Percentiles rank a stretch among this genome's conserved stretches.
phyloP scores from a whole-genome alignment of 2,329 filamentous ascomycete species.

The Emergomyces africanus region DNA sequence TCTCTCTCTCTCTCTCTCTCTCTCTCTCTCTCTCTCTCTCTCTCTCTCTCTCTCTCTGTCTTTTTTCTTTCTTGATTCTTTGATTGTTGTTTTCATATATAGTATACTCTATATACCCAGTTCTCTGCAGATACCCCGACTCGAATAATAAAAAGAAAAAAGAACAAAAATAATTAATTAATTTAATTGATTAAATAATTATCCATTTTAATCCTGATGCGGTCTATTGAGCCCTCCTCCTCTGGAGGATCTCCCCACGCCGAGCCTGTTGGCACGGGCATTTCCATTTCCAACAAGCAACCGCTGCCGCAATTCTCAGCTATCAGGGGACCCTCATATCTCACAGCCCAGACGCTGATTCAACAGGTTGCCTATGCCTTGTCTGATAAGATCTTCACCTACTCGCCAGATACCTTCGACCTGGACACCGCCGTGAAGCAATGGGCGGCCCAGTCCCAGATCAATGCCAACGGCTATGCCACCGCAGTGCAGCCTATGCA shows the following conservation, averaged over 20 bases:
- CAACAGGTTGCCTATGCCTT: conserved; percentile 93
- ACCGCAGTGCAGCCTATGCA: conserved; percentile 71
- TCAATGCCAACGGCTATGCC: conserved; percentile 70
- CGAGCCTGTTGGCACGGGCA: background rate
- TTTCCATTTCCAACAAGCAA: background rate
- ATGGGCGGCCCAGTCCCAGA: conserved; percentile 58
- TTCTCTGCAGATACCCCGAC: background rate
- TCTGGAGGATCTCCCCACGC: conserved; percentile 3
- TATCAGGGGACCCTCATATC: conserved; percentile 69
- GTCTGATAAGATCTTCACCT: conserved; percentile 95
- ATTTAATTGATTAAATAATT: background rate
- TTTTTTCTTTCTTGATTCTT: no score
- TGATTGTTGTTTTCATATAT: no score
- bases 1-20: no score
- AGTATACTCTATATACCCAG: no score
- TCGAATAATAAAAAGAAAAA: background rate
- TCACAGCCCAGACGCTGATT: conserved; percentile 83
- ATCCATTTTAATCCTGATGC: background rate
- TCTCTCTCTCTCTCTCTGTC: background rate
- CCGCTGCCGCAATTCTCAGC: conserved; percentile 24
- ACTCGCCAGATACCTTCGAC: conserved; percentile 87
- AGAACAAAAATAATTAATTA: background rate
- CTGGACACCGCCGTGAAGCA: conserved; percentile 69
- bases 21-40: background rate
- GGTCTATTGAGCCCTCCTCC: conserved; percentile 8